Evolutionary conservation across 805 yeast species (phyloP).

Genomic region (Cyberlindnera misumaiensis): DNA sequence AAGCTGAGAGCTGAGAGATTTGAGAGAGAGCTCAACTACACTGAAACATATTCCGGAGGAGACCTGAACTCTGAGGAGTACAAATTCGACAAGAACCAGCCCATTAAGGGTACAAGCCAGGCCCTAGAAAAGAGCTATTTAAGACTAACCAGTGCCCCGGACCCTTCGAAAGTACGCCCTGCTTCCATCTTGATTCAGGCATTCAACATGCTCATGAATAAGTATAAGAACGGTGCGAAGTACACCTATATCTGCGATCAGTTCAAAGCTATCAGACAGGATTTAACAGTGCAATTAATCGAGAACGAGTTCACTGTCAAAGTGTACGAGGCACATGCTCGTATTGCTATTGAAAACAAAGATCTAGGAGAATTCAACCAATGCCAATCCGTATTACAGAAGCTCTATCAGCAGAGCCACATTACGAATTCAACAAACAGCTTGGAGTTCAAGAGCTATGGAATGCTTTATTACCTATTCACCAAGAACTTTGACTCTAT

Average conservation of each 20-base stretch:
- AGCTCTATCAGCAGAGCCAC: constrained; percentile 44
- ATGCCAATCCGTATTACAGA: constrained; percentile 76
- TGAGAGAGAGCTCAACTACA: constrained; percentile 18
- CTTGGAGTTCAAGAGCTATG: constrained; percentile 65
- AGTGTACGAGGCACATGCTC: constrained; percentile 83
- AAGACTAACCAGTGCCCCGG: constrained; percentile 86
- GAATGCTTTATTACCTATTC: constrained; percentile 66
- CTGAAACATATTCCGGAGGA: constrained; percentile 14
- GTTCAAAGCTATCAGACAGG: constrained; percentile 88
- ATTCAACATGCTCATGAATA: constrained; percentile 43
- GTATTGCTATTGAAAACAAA: constrained; percentile 73
- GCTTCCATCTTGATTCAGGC: constrained; percentile 52
- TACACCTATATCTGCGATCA: constrained; percentile 85
- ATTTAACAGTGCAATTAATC: constrained; percentile 84
- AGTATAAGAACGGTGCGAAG: constrained; percentile 41
- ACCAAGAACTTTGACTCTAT: constrained; percentile 49
- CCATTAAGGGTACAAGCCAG: constrained; percentile 57
- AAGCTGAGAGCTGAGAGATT: constrained; percentile 31
- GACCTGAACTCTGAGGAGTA: constrained; percentile 24
- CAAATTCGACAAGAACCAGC: constrained; percentile 27
- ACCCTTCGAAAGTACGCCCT: constrained; percentile 80
- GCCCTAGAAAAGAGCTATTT: constrained; percentile 71
- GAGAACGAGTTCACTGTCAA: constrained; percentile 66
- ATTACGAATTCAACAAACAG: constrained; percentile 31
- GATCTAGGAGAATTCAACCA: constrained; percentile 95